phyloP scores from a whole-genome alignment of 371 early-diverging fungal species.

The Mortierella sp. region DNA sequence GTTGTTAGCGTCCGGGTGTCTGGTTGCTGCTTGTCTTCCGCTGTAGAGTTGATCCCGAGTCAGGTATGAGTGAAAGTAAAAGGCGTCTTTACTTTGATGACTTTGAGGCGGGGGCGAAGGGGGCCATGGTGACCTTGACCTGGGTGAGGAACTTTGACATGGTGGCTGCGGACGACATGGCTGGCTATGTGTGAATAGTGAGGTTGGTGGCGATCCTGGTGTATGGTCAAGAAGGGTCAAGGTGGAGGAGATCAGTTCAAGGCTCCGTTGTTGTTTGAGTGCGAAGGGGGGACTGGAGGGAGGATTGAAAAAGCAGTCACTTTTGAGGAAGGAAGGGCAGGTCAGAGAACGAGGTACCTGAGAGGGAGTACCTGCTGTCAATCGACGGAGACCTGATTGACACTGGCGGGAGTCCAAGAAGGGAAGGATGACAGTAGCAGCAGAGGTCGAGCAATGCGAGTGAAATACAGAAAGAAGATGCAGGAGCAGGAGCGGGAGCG shows the following conservation, averaged over 20 bases:
- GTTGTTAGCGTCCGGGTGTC: background rate
- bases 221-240: background rate
- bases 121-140: conserved; percentile 56
- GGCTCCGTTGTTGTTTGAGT: background rate
- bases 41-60: background rate
- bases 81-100: conserved; percentile 41
- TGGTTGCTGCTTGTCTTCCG: background rate
- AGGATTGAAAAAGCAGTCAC: background rate
- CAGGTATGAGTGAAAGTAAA: background rate
- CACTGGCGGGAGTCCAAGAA: background rate
- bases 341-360: background rate
- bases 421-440: background rate
- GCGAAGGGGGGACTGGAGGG: background rate
- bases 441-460: background rate
- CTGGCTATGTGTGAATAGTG: background rate
- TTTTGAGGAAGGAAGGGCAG: too few species aligned
- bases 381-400: background rate
- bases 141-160: conserved; percentile 56
- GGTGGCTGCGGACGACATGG: conserved; percentile 44
- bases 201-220: background rate
- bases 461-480: background rate
- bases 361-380: background rate
- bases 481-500: background rate
- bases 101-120: conserved; percentile 56
- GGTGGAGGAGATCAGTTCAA: conserved; percentile 1